Evolutionary conservation across 345 rosid genomes (phyloP), one percentile per base, ranked within the genome.

Genomic region (Camelina hispida): DNA sequence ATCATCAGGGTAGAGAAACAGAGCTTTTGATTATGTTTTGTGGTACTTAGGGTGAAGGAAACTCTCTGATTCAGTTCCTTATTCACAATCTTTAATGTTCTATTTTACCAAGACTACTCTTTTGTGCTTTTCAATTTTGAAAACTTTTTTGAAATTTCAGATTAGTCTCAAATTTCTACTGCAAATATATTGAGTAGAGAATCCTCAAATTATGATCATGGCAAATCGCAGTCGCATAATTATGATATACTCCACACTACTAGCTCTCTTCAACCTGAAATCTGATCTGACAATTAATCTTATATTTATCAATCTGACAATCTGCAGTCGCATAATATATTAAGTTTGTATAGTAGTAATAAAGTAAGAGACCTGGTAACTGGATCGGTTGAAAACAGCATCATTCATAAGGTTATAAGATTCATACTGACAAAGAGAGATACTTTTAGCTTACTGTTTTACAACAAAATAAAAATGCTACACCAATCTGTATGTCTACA

Each of bases 61-160:
- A 72, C 77, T 59, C 37, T 53, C 70, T 72, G 69, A 25, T 58
- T 72, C 63, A 58, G 74, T 72, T 78, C 74, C 78, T 72, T 78
- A 2, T 44, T 78, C 44, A 66, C 81, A 59, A 56, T 77, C 48
- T 48, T 77, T 62, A 15, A 16, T 71, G 42, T 59, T 60, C 55
- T 58, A 23, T 72, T 65, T 38, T 65, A 28, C 47, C 1, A 64
- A 7, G 72, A 65, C 77, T 50, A 48, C 47, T 46, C 47, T 59
- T 46, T 34, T 59, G 32, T 61, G 16, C 61, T 78, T 59, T 30
- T 64, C 65, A 72, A 13, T 44, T 78, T 72, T 77, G 72, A 70
- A 64, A 56, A 23, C 55, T 17, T 54, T 37, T 34, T 18, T 14
- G 43, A 13, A 63, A 23, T 25, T 53, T 25, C 57, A 32, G 51